Conservation (phyloP, 1,284 basidiomycete genomes). For the Trichosporon sp. region DNA sequence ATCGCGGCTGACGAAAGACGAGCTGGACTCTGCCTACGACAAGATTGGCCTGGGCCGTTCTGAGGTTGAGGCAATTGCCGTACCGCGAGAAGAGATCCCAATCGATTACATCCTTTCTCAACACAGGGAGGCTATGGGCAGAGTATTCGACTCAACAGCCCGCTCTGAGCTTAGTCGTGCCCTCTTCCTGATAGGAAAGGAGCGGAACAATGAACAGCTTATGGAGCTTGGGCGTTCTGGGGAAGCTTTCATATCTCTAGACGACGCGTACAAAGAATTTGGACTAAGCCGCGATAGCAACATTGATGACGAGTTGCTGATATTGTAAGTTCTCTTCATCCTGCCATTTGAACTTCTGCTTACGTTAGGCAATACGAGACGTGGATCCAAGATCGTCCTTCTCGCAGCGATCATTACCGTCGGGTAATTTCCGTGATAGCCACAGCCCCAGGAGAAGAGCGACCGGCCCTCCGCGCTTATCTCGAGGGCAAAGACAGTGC, state of each 20-base stretch:
- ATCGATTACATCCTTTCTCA: slow-evolving; percentile 30
- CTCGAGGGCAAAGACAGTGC: slow-evolving; percentile 24
- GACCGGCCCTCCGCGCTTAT: slow-evolving; percentile 33
- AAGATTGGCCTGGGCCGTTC: slow-evolving; percentile 27
- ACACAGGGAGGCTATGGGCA: slow-evolving; percentile 29
- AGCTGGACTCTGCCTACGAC: slow-evolving; percentile 32
- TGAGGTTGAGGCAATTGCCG: slow-evolving; percentile 23
- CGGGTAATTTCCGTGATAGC: slow-evolving; percentile 38
- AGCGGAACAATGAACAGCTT: slow-evolving; percentile 25
- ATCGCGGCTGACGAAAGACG: slow-evolving; percentile 26
- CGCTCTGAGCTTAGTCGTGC: slow-evolving; percentile 23
- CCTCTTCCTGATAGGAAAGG: slow-evolving; percentile 30
- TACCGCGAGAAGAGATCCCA: slow-evolving; percentile 30
- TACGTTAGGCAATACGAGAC: slow-evolving; percentile 40
- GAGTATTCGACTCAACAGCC: slow-evolving; percentile 13
- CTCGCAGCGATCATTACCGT: slow-evolving; percentile 35
- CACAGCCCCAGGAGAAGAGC: slow-evolving; percentile 34
- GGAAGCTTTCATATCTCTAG: slow-evolving; percentile 29
- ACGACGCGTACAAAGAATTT: slow-evolving; percentile 41
- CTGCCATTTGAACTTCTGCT: slow-evolving; percentile 23
- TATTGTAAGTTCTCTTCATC: slow-evolving; percentile 3
- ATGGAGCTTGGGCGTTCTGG: slow-evolving; percentile 25
- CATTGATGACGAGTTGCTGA: slow-evolving; percentile 37
- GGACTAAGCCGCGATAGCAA: slow-evolving; percentile 28
- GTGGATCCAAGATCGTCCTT: slow-evolving; percentile 17